Base-by-base conservation (phyloP, 139 green algal genomes). In the Pleodorina starrii region DNA sequence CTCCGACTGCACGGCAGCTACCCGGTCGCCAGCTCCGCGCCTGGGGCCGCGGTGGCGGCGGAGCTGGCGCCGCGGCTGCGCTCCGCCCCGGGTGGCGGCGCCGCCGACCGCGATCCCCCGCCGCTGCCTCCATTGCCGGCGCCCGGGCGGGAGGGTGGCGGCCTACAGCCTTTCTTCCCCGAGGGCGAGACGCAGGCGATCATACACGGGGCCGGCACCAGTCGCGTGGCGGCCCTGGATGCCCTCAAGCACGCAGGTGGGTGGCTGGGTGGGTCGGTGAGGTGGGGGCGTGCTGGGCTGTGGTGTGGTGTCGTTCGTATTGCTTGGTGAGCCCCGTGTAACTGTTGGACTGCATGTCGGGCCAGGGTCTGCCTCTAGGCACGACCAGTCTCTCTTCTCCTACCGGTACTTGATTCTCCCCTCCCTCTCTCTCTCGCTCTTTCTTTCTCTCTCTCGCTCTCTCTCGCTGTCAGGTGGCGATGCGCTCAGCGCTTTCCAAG, bases 1-100 rank as follows among this genome's bases (percentile, higher is more conserved):
- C 83, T 94, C 4, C 93, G 95, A 81, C 87, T 96, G 44, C 71
- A 92, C 25, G 60, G 82, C 25, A 60, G 87, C 29, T 63, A 76
- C 59, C n/a, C 40, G 0, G 40, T 46, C 66, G 44, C 87, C 16
- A 29, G 38, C 5, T n/a, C 68, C 76, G 63, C 27, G 6, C 48
- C 79, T 43, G 50, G 57, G 42, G 80, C 40, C 36, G 36, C 59
- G 36, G 21, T 43, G 54, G 77, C 68, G 25, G 68, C 44, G 0
- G 59, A 85, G 84, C 50, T 77, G 54, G 77, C 46, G 35, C 66
- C 59, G 23, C 44, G 43, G 25, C 44, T 86, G 59, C 57, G 48
- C 19, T 0, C 0, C 25, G 10, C 32, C n/a, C 59, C 19, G 29
- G 71, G 23, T 14, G 32, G 35, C 0, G 78, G 71, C 36, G 79